These are phyloP conservation scores for Barbarea vulgaris DNA, from an alignment of 345 rosid genomes.

Conservation along the genomic window DNA sequence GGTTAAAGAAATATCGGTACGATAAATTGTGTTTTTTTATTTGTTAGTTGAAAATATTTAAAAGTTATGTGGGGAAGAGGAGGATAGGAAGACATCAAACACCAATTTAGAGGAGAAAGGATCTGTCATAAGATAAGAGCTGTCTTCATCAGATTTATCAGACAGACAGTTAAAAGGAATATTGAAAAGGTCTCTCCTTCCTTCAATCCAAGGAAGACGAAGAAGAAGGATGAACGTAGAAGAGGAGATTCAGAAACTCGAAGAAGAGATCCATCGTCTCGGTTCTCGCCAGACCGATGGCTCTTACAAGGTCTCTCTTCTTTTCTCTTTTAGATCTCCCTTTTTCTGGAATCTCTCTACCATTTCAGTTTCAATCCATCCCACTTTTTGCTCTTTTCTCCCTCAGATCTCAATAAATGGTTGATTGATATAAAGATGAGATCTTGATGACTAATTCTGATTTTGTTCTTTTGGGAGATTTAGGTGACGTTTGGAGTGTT, in stretches of 20 bases:
- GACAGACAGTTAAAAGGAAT: no score
- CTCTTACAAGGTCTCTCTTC: conserved; percentile 65
- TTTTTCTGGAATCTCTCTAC: not conserved
- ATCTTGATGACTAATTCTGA: no score
- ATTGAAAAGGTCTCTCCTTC: not conserved
- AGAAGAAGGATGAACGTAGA: conserved; percentile 67
- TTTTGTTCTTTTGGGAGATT: no score
- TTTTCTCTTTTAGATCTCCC: not conserved
- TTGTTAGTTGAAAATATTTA: not conserved
- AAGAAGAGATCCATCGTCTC: conserved; percentile 82
- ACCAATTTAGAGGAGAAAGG: not conserved
- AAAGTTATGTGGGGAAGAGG: not conserved
- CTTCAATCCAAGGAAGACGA: not conserved
- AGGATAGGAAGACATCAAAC: not conserved
- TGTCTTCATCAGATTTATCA: not conserved
- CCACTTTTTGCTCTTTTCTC: not conserved
- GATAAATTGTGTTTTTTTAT: not conserved
- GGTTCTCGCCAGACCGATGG: conserved; percentile 82
- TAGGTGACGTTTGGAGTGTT: conserved; percentile 91
- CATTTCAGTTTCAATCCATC: not conserved
- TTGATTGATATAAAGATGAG: not conserved
- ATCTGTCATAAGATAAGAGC: not conserved
- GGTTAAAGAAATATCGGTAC: not conserved
- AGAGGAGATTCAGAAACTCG: conserved; percentile 81
- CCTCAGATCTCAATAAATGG: conserved; percentile 25